Evolutionary conservation across 2,329 filamentous ascomycete species (phyloP).

Genomic region (Shiraia bambusicola): DNA sequence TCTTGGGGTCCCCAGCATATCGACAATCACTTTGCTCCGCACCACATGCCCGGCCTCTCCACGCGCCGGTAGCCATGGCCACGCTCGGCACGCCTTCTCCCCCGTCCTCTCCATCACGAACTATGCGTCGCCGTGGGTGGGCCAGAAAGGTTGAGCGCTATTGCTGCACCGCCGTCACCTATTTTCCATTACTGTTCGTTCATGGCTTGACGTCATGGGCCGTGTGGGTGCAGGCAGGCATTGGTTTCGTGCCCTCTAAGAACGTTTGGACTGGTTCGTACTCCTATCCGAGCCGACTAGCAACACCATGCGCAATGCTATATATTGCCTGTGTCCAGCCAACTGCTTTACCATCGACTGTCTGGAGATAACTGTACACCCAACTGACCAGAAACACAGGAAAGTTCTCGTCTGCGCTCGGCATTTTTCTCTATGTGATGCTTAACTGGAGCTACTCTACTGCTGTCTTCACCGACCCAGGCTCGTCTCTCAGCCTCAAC

Average conservation of each 20-base stretch:
- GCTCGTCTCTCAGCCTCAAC: conserved; percentile 57
- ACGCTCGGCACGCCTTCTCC: conserved; percentile 44
- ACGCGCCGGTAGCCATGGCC: conserved; percentile 36
- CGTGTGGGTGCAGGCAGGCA: conserved; percentile 77
- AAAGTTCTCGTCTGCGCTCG: conserved; percentile 59
- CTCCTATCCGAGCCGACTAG: conserved; percentile 1
- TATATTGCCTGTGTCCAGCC: not conserved
- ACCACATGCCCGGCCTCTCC: conserved; percentile 29
- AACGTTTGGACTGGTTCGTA: conserved; percentile 41
- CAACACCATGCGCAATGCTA: not conserved
- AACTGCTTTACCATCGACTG: too few species aligned
- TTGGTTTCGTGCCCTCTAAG: conserved; percentile 55
- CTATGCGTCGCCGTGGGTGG: conserved; percentile 51
- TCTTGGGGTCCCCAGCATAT: conserved; percentile 7
- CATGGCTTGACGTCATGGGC: conserved; percentile 93
- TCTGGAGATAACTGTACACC: too few species aligned
- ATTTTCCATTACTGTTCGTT: conserved; percentile 86
- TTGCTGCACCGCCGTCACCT: conserved; percentile 77
- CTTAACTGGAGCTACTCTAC: conserved; percentile 88
- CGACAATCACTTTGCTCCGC: conserved; percentile 8
- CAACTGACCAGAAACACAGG: conserved; percentile 25
- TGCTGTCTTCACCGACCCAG: conserved; percentile 90
- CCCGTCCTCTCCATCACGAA: conserved; percentile 42
- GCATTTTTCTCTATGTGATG: conserved; percentile 71
- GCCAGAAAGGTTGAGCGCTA: conserved; percentile 75